Percentiles rank a stretch among this genome's conserved stretches.
phyloP scores from a whole-genome alignment of 305 asterid genomes.

The Fraxinus albicans region DNA sequence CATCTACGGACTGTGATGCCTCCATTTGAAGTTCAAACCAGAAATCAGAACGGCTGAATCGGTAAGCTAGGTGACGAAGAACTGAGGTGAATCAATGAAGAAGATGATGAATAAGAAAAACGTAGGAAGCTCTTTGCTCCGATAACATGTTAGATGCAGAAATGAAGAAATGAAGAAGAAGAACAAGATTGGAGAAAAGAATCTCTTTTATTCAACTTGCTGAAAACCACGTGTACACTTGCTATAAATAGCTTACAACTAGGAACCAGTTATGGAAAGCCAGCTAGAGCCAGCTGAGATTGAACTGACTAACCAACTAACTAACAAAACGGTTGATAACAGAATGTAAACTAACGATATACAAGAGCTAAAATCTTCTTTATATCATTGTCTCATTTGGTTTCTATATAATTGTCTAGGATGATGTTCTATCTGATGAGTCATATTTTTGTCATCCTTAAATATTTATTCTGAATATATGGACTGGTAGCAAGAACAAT shows the following conservation, averaged over 20 bases:
- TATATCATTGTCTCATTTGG: background rate
- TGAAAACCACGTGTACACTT: background rate
- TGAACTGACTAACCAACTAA: background rate
- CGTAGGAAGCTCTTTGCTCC: background rate
- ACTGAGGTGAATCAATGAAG: background rate
- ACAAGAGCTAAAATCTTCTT: background rate
- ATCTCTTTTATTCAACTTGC: background rate
- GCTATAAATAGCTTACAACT: background rate
- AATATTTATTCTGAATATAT: background rate
- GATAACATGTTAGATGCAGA: background rate
- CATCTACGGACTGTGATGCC: background rate
- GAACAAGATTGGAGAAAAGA: background rate
- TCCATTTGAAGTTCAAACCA: background rate
- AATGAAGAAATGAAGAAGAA: background rate
- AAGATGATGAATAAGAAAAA: background rate
- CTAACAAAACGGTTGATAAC: background rate
- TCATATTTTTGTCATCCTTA: background rate
- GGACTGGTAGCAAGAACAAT: background rate
- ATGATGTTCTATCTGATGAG: background rate
- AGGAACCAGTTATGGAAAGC: background rate
- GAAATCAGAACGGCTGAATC: background rate
- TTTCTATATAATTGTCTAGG: background rate
- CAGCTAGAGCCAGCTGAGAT: background rate
- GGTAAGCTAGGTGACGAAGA: background rate
- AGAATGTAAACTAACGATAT: background rate